phyloP scores from a whole-genome alignment of 2,329 filamentous ascomycete species.

The Aplosporella prunicola region DNA sequence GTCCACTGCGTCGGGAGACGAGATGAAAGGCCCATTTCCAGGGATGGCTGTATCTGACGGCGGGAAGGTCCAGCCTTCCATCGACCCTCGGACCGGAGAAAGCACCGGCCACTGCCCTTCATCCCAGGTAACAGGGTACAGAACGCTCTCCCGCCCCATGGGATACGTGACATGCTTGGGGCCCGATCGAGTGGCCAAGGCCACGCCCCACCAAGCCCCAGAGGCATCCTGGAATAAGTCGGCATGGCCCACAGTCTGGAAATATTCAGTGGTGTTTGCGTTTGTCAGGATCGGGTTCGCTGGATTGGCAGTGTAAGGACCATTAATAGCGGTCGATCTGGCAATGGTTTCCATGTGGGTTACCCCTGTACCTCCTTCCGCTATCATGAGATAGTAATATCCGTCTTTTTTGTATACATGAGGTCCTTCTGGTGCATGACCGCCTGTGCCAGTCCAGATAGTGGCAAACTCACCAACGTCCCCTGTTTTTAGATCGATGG shows the following conservation, averaged over 20 bases:
- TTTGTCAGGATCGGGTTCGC: constrained; percentile 35
- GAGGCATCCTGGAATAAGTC: constrained; percentile 27
- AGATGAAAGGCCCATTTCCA: constrained; percentile 35
- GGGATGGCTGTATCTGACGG: constrained; percentile 23
- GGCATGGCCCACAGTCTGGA: constrained; percentile 29
- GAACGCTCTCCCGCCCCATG: constrained; percentile 25
- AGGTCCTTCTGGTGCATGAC: constrained; percentile 25
- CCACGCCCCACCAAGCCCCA: constrained; percentile 26
- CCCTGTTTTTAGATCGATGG: constrained; percentile 27
- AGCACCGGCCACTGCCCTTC: constrained; percentile 35
- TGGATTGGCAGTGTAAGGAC: constrained; percentile 33
- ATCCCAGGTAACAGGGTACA: constrained; percentile 21
- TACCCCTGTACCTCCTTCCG: constrained; percentile 32
- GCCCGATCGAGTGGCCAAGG: constrained; percentile 25
- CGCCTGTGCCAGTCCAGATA: constrained; percentile 30
- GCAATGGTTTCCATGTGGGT: constrained; percentile 32
- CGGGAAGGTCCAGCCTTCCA: constrained; percentile 37
- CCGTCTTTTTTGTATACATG: constrained; percentile 31
- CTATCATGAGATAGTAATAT: constrained; percentile 28
- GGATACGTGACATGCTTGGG: constrained; percentile 26
- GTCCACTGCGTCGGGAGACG: constrained; percentile 36
- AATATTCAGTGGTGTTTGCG: constrained; percentile 29
- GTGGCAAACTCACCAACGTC: constrained; percentile 16
- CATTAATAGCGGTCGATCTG: constrained; percentile 29
- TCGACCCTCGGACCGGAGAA: constrained; percentile 35